Conservation (phyloP, 352 stramenopile genomes). For the Phytopythium oedochilum region DNA sequence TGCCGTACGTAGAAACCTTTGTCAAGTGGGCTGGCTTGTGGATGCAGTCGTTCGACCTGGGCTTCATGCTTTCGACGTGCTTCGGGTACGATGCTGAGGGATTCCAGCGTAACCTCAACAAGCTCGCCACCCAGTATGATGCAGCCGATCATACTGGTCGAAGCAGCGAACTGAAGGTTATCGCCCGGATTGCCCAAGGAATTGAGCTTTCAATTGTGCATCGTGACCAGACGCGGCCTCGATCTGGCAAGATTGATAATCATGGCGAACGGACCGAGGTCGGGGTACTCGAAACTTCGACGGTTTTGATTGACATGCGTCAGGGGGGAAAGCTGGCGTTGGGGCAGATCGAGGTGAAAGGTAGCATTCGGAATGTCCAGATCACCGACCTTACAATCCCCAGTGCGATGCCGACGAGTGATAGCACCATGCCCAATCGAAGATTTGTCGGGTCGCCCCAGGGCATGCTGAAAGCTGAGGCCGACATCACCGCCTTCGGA, state of each 20-base stretch:
- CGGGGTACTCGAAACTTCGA: conserved; percentile 25
- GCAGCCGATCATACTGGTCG: conserved; percentile 8
- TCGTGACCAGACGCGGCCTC: conserved; percentile 18
- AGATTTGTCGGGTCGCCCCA: conserved; percentile 66
- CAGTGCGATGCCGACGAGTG: conserved; percentile 19
- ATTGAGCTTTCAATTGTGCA: conserved; percentile 26
- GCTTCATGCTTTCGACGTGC: conserved; percentile 61
- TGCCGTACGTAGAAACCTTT: conserved; percentile 37
- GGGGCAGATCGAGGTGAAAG: conserved; percentile 41
- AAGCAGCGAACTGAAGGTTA: conserved; percentile 23
- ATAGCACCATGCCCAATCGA: conserved; percentile 49
- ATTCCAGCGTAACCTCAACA: conserved; percentile 52
- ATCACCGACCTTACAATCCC: conserved; percentile 60
- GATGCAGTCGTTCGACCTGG: conserved; percentile 44
- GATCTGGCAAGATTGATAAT: conserved; percentile 5
- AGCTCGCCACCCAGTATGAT: conserved; percentile 25
- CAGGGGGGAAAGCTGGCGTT: conserved; percentile 8
- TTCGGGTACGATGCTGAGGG: conserved; percentile 52
- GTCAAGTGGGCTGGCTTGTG: conserved; percentile 34
- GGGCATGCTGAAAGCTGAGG: conserved; percentile 28
- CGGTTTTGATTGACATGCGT: conserved; percentile 22
- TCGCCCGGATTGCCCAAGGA: conserved; percentile 1
- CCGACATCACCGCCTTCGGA: conserved; percentile 38
- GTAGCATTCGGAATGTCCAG: conserved; percentile 64
- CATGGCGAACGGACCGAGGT: neutral